These are phyloP conservation scores for Aspergillus alliaceus DNA, from an alignment of 2,329 filamentous ascomycete species.

Conservation along the genomic window DNA sequence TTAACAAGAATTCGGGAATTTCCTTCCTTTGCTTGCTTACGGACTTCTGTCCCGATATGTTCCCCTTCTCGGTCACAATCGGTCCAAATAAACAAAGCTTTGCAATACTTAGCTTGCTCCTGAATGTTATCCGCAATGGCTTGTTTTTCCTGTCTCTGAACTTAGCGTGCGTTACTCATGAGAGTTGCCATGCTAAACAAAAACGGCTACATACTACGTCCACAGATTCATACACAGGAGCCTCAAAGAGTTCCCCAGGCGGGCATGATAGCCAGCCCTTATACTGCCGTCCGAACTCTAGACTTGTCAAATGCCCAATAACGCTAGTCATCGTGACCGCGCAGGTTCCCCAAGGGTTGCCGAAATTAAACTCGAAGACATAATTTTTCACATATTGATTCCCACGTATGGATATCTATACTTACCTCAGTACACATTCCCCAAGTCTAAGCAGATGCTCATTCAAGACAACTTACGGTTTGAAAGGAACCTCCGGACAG, in stretches of 20 bases:
- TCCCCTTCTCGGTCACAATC: slow-evolving; percentile 98
- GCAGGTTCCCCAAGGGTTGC: slow-evolving; percentile 74
- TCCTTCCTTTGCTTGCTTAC: slow-evolving; percentile 71
- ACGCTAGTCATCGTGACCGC: slow-evolving; percentile 93
- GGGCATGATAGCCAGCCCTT: slow-evolving; percentile 79
- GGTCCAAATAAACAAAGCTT: slow-evolving; percentile 91
- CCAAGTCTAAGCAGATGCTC: not conserved
- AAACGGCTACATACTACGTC: slow-evolving; percentile 55
- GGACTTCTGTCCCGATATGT: slow-evolving; percentile 90
- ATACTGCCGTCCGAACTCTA: slow-evolving; percentile 73
- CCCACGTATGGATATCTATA: slow-evolving; percentile 64
- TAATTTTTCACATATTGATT: slow-evolving; percentile 91
- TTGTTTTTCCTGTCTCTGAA: slow-evolving; percentile 67
- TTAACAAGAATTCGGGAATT: slow-evolving; percentile 77
- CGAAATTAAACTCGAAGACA: slow-evolving; percentile 85
- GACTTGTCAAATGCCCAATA: slow-evolving; percentile 77
- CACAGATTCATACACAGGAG: slow-evolving; percentile 69
- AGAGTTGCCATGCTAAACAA: not conserved
- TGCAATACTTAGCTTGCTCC: slow-evolving; percentile 69
- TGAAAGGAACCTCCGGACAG: slow-evolving; percentile 73
- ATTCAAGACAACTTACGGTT: slow-evolving; percentile 57
- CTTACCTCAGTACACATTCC: slow-evolving; percentile 17
- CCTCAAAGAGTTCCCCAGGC: slow-evolving; percentile 77
- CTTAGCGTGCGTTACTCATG: slow-evolving; percentile 14
- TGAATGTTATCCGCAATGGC: slow-evolving; percentile 83